Conservation (phyloP, 768 basidiomycete genomes). For the Leccinum uliginosum region DNA sequence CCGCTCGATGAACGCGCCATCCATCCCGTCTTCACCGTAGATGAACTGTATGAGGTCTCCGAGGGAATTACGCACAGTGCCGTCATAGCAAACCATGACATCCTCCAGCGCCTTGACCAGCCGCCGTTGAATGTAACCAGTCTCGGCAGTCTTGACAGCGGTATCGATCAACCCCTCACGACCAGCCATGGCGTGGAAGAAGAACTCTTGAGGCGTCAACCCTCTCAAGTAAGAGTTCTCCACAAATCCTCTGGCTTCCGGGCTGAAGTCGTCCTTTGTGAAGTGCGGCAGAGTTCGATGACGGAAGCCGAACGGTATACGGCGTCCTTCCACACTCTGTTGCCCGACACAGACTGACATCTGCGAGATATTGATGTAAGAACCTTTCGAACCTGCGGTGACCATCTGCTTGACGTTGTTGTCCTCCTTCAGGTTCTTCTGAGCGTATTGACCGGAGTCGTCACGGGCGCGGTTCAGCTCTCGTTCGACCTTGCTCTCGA, state of each 20-base stretch:
- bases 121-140: constrained; percentile 97
- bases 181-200: constrained; percentile 99
- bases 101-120: constrained; percentile 98
- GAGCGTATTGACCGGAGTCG: constrained; percentile 91
- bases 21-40: constrained; percentile 99
- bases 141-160: constrained; percentile 99
- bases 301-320: constrained; percentile 97
- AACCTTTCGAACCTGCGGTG: constrained; percentile 97
- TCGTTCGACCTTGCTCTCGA: constrained; percentile 88
- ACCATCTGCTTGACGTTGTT: constrained; percentile 99
- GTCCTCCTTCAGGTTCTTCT: constrained; percentile 95
- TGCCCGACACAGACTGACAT: constrained; percentile 99
- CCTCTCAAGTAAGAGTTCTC: constrained; percentile 98
- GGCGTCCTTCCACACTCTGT: constrained; percentile 96
- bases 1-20: constrained; percentile 95
- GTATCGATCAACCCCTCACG: constrained; percentile 99
- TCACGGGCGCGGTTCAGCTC: constrained; percentile 95
- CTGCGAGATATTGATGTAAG: constrained; percentile 99
- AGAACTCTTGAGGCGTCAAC: constrained; percentile 96
- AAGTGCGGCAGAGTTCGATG: constrained; percentile 97
- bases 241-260: constrained; percentile 96
- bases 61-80: constrained; percentile 94
- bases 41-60: constrained; percentile 95
- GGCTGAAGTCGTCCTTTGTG: constrained; percentile 97
- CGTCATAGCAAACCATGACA: constrained; percentile 96